Evolutionary conservation across 2,329 filamentous ascomycete species (phyloP).

Genomic region (Penicillium italicum): DNA sequence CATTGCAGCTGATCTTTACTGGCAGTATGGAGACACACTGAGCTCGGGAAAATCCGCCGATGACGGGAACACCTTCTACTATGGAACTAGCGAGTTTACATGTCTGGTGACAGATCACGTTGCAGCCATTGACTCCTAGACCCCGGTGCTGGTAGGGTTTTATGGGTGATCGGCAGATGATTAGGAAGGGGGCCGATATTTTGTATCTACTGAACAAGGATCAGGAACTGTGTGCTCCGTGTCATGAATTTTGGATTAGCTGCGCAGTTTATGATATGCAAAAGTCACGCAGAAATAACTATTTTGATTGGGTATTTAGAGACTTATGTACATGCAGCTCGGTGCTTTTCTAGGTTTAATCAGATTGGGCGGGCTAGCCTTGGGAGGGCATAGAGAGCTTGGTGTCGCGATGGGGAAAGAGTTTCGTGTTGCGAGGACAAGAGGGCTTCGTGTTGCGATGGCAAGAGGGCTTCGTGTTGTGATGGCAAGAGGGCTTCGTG

Average conservation of each 20-base stretch:
- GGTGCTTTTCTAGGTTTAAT: neutral
- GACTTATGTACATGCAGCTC: neutral
- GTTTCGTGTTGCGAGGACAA: neutral
- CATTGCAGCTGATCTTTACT: conserved; percentile 39
- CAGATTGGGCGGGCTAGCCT: neutral
- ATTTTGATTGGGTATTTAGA: conserved; percentile 1
- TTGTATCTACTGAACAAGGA: neutral
- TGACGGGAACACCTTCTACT: conserved; percentile 35
- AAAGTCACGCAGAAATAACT: neutral
- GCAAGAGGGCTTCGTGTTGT: neutral
- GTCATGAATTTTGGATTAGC: too few relatives aligned
- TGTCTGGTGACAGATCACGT: conserved; percentile 36
- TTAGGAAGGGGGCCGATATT: neutral
- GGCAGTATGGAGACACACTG: conserved; percentile 37
- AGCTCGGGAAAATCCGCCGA: conserved; percentile 29
- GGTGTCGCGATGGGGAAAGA: neutral
- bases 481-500: neutral
- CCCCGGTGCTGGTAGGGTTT: neutral
- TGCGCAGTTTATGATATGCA: neutral
- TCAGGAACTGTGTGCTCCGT: neutral
- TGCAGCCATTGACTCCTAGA: conserved; percentile 4
- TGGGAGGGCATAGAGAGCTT: neutral
- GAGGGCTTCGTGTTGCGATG: neutral
- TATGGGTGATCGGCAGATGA: neutral
- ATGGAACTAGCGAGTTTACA: conserved; percentile 29